Base-by-base conservation (phyloP, 2,329 filamentous ascomycete genomes). In the Nothomitra cinnamomea region DNA sequence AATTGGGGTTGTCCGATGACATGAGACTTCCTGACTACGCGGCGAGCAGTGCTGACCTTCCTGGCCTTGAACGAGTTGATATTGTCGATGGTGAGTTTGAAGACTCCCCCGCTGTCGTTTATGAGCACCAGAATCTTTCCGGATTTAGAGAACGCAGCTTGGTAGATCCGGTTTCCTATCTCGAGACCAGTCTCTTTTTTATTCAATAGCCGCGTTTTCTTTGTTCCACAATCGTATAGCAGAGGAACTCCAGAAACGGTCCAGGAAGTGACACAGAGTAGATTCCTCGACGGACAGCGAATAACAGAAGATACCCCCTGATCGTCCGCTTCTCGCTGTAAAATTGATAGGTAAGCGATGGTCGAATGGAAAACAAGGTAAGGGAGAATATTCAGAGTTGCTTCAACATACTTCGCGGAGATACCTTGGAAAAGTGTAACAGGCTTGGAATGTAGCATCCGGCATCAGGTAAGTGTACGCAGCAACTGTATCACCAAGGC, bases 101-200 rank as follows among this genome's bases (percentile, higher is more conserved):
- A 49, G 24, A 49, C 17, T 13, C 5, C 28, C 2, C 45, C 45
- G 4, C 12, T 17, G 24, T 35, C 32, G 24, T 49, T 49, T 5
- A 49, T 15, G 1, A 49, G 24, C 7, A 49, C 6, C 5, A 49
- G 24, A 28, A 35, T 10, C 15, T 17, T 32, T 2, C 45, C 45
- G n/a, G 45, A 49, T 35, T 35, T 32, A 2, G 45, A 49, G n/a
- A 49, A 49, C 22, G 25, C 45, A 28, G 45, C 45, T 35, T 49
- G 45, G 25, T 49, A 28, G 45, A 49, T 49, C 12, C 45, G 45
- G 8, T 24, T 49, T 17, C 45, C 45, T 24, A 49, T 35, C 2
- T 49, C 45, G 5, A 49, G 24, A 17, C 25, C 10, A 17, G 25
- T 49, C 13, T 24, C 32, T n/a, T 12, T 6, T 7, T 35, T 35